A percentile compares a stretch with the other conserved stretches of the same genome.
Evolutionary conservation across 495 filamentous ascomycete genomes (phyloP).

Genomic region (Podospora sp.): DNA sequence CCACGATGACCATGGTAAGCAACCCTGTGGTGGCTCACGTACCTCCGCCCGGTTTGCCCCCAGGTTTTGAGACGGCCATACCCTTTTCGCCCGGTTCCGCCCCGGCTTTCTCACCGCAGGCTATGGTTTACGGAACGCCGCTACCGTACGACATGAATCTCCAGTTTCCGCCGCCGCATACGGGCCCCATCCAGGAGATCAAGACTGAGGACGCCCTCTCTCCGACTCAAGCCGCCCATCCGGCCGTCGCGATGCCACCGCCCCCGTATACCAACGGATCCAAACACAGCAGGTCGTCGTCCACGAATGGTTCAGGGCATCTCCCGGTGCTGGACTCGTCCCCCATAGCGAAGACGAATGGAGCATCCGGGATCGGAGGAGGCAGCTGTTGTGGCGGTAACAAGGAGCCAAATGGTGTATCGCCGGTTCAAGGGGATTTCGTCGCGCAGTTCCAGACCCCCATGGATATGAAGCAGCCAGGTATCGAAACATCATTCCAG

Average conservation of each 20-base stretch:
- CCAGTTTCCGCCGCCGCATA: conserved; percentile 23
- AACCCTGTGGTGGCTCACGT: conserved; percentile 11
- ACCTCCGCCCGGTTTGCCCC: neutral
- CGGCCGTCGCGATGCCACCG: conserved; percentile 11
- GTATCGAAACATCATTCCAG: conserved; percentile 19
- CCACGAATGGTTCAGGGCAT: conserved; percentile 9
- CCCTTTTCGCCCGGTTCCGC: conserved; percentile 16
- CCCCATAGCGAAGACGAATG: conserved; percentile 18
- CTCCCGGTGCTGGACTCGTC: conserved; percentile 10
- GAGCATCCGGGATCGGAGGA: conserved; percentile 10
- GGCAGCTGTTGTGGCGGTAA: conserved; percentile 25
- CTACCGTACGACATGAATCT: conserved; percentile 26
- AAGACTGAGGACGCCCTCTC: conserved; percentile 24
- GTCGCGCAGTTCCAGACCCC: conserved; percentile 24
- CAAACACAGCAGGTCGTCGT: conserved; percentile 16
- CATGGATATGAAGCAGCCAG: conserved; percentile 22
- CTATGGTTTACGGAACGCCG: conserved; percentile 16
- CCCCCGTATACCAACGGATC: conserved; percentile 15
- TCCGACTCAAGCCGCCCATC: conserved; percentile 10
- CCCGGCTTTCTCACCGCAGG: conserved; percentile 8
- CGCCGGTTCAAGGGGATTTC: conserved; percentile 20
- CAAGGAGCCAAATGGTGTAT: conserved; percentile 17
- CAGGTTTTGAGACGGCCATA: neutral
- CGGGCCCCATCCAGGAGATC: conserved; percentile 19
- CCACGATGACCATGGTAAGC: conserved; percentile 17